Evolutionary conservation across 2,329 filamentous ascomycete species (phyloP).

Genomic region (Blastomyces gilchristii): DNA sequence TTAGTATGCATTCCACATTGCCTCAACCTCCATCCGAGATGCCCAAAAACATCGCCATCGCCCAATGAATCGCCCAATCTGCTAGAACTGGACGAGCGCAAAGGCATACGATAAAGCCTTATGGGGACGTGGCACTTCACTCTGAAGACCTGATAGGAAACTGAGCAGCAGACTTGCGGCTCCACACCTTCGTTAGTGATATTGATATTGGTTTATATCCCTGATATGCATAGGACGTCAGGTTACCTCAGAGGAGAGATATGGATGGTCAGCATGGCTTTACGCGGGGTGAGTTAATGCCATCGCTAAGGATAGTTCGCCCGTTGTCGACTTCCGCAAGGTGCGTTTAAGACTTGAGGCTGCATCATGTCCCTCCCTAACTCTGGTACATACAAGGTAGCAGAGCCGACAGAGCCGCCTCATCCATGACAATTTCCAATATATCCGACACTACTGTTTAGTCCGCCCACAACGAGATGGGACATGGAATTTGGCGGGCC

Average conservation of each 20-base stretch:
- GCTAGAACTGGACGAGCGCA: not conserved
- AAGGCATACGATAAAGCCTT: not conserved
- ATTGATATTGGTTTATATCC: not conserved
- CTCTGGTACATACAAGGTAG: slow-evolving; percentile 19
- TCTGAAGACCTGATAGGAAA: not conserved
- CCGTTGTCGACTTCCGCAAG: slow-evolving; percentile 22
- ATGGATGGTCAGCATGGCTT: slow-evolving; percentile 23
- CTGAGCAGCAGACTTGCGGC: not conserved
- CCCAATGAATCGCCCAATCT: not conserved
- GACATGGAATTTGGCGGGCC: slow-evolving; percentile 24
- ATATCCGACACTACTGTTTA: slow-evolving; percentile 27
- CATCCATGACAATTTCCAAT: slow-evolving; percentile 33
- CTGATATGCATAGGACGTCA: slow-evolving; percentile 17
- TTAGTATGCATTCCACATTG: not conserved
- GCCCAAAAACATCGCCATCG: not conserved
- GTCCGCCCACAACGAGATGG: slow-evolving; percentile 33
- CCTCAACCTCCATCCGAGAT: not conserved
- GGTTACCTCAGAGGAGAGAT: slow-evolving; percentile 19
- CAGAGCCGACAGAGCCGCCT: slow-evolving; percentile 22
- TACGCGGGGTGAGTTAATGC: slow-evolving; percentile 21
- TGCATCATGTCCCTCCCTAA: too few relatives aligned
- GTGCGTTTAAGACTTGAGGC: not conserved
- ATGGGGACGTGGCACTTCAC: not conserved
- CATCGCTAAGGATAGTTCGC: slow-evolving; percentile 15
- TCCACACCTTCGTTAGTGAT: too few relatives aligned